Percentiles rank a stretch among this genome's conserved stretches.
Conservation (phyloP, 225 moss, liverwort and hornwort genomes). For the Physcomitrium patens region DNA sequence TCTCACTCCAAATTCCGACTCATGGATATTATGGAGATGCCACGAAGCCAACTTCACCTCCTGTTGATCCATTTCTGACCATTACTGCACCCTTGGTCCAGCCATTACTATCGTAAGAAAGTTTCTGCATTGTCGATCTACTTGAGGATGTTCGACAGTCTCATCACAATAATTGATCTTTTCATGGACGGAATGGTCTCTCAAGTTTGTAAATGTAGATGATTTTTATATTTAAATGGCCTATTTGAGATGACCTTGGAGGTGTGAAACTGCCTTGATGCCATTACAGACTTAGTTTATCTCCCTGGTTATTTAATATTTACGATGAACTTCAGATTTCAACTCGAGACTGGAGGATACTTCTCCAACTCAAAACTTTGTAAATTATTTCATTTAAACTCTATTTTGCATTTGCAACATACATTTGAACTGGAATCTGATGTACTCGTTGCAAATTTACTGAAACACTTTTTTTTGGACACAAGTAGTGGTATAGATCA, state of each 20-base stretch:
- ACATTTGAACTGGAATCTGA: neutral
- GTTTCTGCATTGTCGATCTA: neutral
- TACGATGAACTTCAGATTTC: conserved; percentile 5
- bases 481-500: neutral
- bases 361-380: neutral
- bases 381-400: neutral
- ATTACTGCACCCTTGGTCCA: conserved; percentile 16
- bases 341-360: neutral
- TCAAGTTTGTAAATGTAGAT: neutral
- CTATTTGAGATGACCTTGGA: conserved; percentile 4
- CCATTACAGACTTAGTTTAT: neutral
- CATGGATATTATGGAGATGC: conserved; percentile 1
- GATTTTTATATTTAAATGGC: neutral
- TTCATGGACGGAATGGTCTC: neutral
- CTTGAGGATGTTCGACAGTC: neutral
- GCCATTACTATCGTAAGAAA: conserved; percentile 42
- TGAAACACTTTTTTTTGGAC: neutral
- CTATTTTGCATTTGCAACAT: neutral
- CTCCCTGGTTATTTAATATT: conserved; percentile 15
- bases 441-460: neutral
- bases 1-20: conserved; percentile 32
- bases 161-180: neutral
- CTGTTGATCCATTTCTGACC: conserved; percentile 37
- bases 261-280: neutral
- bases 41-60: conserved; percentile 7